These are phyloP conservation scores for Candida verbasci DNA, from an alignment of 805 yeast genomes.

Conservation along the genomic window DNA sequence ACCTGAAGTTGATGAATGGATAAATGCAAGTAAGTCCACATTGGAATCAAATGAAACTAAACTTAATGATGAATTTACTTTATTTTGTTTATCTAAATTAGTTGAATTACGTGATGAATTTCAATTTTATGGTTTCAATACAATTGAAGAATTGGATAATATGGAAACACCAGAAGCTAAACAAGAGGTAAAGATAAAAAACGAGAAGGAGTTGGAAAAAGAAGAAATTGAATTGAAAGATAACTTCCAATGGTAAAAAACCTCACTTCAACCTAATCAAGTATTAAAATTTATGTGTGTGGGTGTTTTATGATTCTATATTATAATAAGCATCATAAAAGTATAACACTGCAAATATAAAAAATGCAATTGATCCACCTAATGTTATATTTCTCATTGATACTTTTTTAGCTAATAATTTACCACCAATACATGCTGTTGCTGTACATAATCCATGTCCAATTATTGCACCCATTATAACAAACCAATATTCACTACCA, in stretches of 20 bases:
- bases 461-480: conserved; percentile 79
- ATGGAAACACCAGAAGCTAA: conserved; percentile 30
- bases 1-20: conserved; percentile 91
- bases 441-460: conserved; percentile 89
- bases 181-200: conserved; percentile 20
- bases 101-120: conserved; percentile 51
- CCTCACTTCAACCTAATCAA: conserved; percentile 29
- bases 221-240: conserved; percentile 22
- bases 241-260: conserved; percentile 23
- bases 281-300: conserved; percentile 38
- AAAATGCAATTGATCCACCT: conserved; percentile 86
- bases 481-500: conserved; percentile 86
- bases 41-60: conserved; percentile 12
- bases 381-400: conserved; percentile 89
- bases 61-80: conserved; percentile 53
- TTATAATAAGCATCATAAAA: conserved; percentile 57
- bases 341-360: conserved; percentile 76
- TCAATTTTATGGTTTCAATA: conserved; percentile 58
- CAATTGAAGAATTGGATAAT: conserved; percentile 42
- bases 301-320: conserved; percentile 21
- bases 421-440: conserved; percentile 93
- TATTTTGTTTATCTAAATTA: conserved; percentile 59
- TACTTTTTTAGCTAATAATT: conserved; percentile 80
- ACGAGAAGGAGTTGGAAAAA: conserved; percentile 16
- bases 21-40: conserved; percentile 33